Conservation (phyloP, 306 rosid genomes). For the Argentina anserina region DNA sequence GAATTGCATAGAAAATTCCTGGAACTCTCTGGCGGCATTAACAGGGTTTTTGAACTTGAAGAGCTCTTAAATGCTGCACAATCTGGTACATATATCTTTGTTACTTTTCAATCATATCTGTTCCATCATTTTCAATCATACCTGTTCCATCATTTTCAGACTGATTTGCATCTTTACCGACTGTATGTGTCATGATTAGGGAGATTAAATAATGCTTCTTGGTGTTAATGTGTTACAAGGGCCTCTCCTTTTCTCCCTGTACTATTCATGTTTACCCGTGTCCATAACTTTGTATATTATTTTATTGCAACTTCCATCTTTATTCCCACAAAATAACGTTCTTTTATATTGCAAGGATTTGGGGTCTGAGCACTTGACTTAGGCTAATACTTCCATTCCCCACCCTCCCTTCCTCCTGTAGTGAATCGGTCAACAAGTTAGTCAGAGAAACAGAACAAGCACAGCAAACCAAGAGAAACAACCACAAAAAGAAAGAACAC, state of each 20-base stretch:
- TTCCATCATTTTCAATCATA: background rate
- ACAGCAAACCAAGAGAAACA: too few relatives aligned
- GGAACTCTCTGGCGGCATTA: conserved; percentile 90
- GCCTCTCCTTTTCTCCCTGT: background rate
- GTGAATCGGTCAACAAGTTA: too few relatives aligned
- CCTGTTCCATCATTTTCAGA: background rate
- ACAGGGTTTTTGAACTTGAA: conserved; percentile 91
- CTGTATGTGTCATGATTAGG: background rate
- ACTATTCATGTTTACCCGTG: background rate
- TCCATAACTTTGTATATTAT: background rate
- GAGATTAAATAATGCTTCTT: background rate
- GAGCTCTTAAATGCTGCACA: conserved; percentile 83
- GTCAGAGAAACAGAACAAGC: too few relatives aligned
- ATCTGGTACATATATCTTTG: conserved; percentile 51
- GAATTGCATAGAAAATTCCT: conserved; percentile 83
- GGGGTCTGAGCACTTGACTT: background rate
- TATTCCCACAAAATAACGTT: background rate
- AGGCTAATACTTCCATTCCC: background rate
- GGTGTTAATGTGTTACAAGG: background rate
- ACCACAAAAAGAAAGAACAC: too few relatives aligned
- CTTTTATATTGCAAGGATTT: background rate
- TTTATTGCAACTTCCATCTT: background rate
- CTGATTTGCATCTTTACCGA: background rate
- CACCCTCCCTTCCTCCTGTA: background rate
- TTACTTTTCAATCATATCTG: background rate